Evolutionary conservation across 208 protist species (phyloP).

Genomic region (Novymonas esmeraldas): DNA sequence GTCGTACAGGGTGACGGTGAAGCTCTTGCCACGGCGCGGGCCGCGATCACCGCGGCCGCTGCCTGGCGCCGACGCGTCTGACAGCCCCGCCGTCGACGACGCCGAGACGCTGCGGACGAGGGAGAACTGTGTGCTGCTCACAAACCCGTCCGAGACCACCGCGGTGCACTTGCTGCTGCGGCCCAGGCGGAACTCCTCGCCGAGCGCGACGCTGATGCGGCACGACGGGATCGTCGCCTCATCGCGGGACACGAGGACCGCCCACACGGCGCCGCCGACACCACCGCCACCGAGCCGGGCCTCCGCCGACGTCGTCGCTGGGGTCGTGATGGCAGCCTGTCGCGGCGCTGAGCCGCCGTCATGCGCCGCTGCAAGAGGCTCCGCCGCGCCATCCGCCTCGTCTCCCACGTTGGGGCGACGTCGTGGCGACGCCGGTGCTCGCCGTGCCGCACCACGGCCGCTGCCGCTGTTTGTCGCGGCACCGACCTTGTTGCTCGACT

Average conservation of each 20-base stretch:
- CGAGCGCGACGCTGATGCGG: constrained; percentile 50
- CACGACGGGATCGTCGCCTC: constrained; percentile 78
- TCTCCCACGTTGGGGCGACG: constrained; percentile 8
- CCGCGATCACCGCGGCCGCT: constrained; percentile 24
- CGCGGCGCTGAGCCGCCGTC: too few species aligned
- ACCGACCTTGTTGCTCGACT: not conserved
- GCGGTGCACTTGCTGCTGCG: constrained; percentile 86
- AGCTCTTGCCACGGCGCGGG: constrained; percentile 21
- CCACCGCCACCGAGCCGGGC: constrained; percentile 20
- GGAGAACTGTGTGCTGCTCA: constrained; percentile 86
- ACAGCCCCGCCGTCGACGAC: constrained; percentile 22
- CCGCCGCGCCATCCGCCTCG: constrained; percentile 14
- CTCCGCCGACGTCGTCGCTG: constrained; percentile 8
- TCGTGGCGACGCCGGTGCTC: not conserved
- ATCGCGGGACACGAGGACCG: constrained; percentile 73
- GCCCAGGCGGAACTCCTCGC: constrained; percentile 76
- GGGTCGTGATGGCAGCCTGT: not conserved
- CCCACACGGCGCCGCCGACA: constrained; percentile 61
- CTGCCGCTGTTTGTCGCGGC: not conserved
- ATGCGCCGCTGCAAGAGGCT: constrained; percentile 9
- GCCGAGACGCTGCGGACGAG: constrained; percentile 49
- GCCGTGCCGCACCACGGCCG: not conserved
- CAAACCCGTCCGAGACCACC: constrained; percentile 69
- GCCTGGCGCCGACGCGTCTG: constrained; percentile 20
- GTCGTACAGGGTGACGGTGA: constrained; percentile 62